phyloP scores from a whole-genome alignment of 2,329 filamentous ascomycete genomes.

The Arachnomyces sp. region DNA sequence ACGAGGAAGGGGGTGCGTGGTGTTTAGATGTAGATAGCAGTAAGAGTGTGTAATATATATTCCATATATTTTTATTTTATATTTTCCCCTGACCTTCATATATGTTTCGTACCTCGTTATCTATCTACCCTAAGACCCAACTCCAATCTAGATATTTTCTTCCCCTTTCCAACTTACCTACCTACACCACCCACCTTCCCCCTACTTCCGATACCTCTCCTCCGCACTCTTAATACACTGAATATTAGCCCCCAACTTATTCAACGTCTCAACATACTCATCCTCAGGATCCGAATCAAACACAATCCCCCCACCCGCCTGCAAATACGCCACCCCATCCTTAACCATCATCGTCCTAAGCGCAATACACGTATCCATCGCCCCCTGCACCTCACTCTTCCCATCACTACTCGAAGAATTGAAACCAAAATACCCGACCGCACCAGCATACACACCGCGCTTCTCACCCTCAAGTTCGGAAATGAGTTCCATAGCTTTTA shows the following conservation, averaged over 20 bases:
- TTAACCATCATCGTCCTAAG: conserved; percentile 92
- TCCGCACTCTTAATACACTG: conserved; percentile 80
- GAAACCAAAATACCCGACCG: conserved; percentile 95
- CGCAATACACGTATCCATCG: conserved; percentile 81
- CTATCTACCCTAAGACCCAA: too few relatives aligned
- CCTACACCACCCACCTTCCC: conserved; percentile 19
- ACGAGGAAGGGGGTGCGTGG: conserved; percentile 25
- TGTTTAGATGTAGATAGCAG: too few relatives aligned
- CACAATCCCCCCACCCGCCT: conserved; percentile 79
- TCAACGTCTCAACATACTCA: conserved; percentile 93
- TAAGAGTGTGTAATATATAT: too few relatives aligned
- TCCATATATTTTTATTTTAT: too few relatives aligned
- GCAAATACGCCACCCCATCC: conserved; percentile 82
- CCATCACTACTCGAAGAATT: conserved; percentile 59
- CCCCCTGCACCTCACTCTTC: conserved; percentile 57
- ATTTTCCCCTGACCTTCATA: too few relatives aligned
- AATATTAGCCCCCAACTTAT: conserved; percentile 88
- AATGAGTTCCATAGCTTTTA: conserved; percentile 94
- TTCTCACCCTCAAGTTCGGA: conserved; percentile 91
- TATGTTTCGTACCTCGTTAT: too few relatives aligned
- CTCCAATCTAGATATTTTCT: too few relatives aligned
- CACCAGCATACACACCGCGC: conserved; percentile 88
- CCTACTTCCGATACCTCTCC: conserved; percentile 49
- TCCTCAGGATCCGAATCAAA: conserved; percentile 87
- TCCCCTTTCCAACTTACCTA: not conserved